Evolutionary conservation across 2,329 filamentous ascomycete genomes (phyloP), one percentile per base, ranked within the genome.

Genomic region (Ophiostoma fasciatum): DNA sequence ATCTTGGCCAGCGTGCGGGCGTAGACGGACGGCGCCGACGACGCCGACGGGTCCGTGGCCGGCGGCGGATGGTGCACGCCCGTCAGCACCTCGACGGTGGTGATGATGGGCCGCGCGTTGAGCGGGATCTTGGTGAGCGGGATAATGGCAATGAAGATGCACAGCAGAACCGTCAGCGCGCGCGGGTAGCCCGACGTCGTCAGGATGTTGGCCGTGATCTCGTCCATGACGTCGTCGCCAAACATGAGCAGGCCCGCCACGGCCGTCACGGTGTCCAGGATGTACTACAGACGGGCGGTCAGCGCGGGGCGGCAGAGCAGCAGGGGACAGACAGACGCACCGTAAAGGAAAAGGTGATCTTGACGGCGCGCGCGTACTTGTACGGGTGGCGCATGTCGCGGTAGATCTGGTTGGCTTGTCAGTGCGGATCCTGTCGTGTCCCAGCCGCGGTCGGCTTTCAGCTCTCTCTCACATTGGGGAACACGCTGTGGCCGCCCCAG

Each of bases 41-140:
- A 41, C 2, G 56, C 48, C 0, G 63, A 54, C n/a, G 59, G 59
- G 35, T 61, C 60, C 13, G 68, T 57, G 7, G 17, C 25, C 1
- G 74, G 48, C 15, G 45, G 55, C 23, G 48, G 49, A 30, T 55
- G 56, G 51, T 82, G 76, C 29, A 94, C 66, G 31, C 85, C 84
- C 41, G 74, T 68, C 39, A 94, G 60, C 33, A 90, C 73, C 60
- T 96, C 90, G 35, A 82, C 58, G 0, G 85, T 94, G 22, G 78
- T 78, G 45, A 94, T 72, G 46, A 96, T 87, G 10, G 88, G 90
- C 2, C 87, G 78, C 8, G 82, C 79, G 53, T 87, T 92, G 25
- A 94, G 64, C 0, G 87, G 85, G n/a, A 94, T 76, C 58, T 98
- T 98, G 25, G 88, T 94, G 35, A 98, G 63, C 1, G 88, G 90